These are phyloP conservation scores for Trichophyton rubrum DNA, from an alignment of 2,329 filamentous ascomycete genomes.

Conservation along the genomic window DNA sequence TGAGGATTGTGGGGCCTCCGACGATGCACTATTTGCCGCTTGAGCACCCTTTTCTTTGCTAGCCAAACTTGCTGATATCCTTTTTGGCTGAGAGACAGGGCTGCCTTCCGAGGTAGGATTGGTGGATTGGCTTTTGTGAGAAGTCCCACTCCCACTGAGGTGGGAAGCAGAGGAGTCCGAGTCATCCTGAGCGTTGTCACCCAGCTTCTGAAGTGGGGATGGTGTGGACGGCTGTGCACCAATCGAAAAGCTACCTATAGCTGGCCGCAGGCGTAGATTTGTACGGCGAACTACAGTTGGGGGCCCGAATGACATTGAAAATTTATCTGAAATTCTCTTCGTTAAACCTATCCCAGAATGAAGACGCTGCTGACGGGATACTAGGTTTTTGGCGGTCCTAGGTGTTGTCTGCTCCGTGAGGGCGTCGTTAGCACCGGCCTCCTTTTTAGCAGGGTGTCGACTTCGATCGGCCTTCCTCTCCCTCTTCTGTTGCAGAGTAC, in stretches of 20 bases:
- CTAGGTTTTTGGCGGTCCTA: not conserved
- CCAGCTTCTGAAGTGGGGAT: conserved; percentile 15
- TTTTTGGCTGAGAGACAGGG: conserved; percentile 16
- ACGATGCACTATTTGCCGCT: not conserved
- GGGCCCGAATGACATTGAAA: conserved; percentile 29
- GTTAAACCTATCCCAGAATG: conserved; percentile 22
- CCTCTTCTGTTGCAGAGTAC: not conserved
- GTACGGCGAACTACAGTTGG: conserved; percentile 31
- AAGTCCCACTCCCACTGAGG: conserved; percentile 20
- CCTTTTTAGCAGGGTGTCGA: not conserved
- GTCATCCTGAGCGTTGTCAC: conserved; percentile 22
- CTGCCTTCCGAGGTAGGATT: conserved; percentile 25
- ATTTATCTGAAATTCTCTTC: conserved; percentile 24
- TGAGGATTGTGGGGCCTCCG: not conserved
- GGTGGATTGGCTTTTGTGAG: conserved; percentile 22
- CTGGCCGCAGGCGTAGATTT: conserved; percentile 23
- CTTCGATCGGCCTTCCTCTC: not conserved
- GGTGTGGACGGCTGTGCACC: conserved; percentile 13
- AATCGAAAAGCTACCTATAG: conserved; percentile 18
- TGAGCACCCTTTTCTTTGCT: not conserved
- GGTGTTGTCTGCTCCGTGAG: not conserved
- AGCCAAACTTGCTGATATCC: conserved; percentile 1
- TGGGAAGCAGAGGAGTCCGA: conserved; percentile 23
- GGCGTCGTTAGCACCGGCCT: not conserved
- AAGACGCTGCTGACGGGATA: conserved; percentile 10